Base-by-base conservation (phyloP, 2,329 filamentous ascomycete genomes). In the Helotiales sp. region DNA sequence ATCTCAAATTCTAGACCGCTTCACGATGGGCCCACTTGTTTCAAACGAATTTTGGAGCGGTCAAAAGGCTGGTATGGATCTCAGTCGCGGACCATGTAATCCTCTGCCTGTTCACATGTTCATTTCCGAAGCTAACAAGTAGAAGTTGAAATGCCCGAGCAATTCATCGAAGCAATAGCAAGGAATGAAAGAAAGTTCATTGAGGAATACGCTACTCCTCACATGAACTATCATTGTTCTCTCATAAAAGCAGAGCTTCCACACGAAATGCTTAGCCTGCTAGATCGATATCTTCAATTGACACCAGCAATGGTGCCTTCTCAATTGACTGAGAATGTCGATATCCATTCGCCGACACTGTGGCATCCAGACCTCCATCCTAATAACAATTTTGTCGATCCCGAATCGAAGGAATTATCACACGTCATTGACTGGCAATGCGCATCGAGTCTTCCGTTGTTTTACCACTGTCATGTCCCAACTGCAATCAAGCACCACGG, bases 41-140 rank as follows among this genome's bases (percentile, higher is more conserved):
- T 65, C 70, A 22, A 68, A 62, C 51, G 62, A 60, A 17, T 74
- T 73, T 59, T 76, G 71, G 74, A 65, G 66, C 7, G 68, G 68
- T 55, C 66, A 74, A 61, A 69, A 72, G 44, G 65, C 67, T 38
- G 55, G 34, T 5, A 73, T 74, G 67, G 38, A 61, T 30, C 67
- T 74, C 52, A 71, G 75, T 63, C 68, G 73, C 42, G 74, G 75
- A 15, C 75, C 74, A 46, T 77, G 74, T 76, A 64, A 56, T 71
- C 55, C 50, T 22, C 9, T 51, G 24, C 34, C 46, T 44, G 48
- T n/a, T 50, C 48, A 36, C 36, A 36, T 13, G 10, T 12, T 24
- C 48, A 36, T 3, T 29, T 61, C 57, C 55, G 38, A 54, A 12
- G 51, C 17, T 25, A 10, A 48, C 55, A 56, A 17, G 57, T 74